A percentile compares a stretch with the other conserved stretches of the same genome.
Conservation (phyloP, 768 basidiomycete genomes). For the Phanerodontia chrysosporium region DNA sequence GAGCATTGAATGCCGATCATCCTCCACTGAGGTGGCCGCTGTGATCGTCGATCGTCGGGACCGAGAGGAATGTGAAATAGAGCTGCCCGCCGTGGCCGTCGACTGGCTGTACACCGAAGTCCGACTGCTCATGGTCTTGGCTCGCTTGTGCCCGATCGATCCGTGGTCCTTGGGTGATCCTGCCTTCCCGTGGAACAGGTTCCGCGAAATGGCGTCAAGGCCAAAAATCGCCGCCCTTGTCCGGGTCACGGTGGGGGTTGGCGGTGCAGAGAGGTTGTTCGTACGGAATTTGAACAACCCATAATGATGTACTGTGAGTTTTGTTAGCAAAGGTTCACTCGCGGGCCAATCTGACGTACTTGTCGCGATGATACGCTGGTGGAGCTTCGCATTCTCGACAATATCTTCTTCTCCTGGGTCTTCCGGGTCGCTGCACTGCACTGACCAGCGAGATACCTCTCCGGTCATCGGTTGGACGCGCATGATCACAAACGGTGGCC, state of each 20-base stretch:
- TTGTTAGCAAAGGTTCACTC: neutral
- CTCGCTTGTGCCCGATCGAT: constrained; percentile 67
- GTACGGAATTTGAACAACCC: constrained; percentile 88
- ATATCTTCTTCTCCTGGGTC: constrained; percentile 82
- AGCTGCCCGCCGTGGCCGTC: constrained; percentile 62
- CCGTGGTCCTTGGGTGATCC: constrained; percentile 61
- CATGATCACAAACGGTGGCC: constrained; percentile 75
- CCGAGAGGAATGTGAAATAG: constrained; percentile 66
- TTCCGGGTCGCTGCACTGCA: constrained; percentile 67
- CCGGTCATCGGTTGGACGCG: constrained; percentile 82
- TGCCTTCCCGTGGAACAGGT: constrained; percentile 72
- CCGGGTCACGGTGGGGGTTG: constrained; percentile 81
- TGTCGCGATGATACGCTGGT: constrained; percentile 72
- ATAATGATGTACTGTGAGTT: constrained; percentile 69
- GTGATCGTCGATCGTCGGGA: constrained; percentile 64
- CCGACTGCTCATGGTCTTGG: constrained; percentile 63
- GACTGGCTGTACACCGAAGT: constrained; percentile 72
- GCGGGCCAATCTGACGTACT: constrained; percentile 47
- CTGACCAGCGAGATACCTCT: constrained; percentile 74
- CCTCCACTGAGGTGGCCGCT: constrained; percentile 56
- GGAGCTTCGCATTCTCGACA: constrained; percentile 71
- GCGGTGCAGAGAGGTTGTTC: constrained; percentile 70
- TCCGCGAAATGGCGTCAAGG: constrained; percentile 85
- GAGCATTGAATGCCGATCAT: constrained; percentile 32
- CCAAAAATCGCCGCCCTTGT: constrained; percentile 80